Percentiles rank a stretch among this genome's conserved stretches.
phyloP scores from a whole-genome alignment of 2,329 filamentous ascomycete species.

The Ophiostoma ulmi region DNA sequence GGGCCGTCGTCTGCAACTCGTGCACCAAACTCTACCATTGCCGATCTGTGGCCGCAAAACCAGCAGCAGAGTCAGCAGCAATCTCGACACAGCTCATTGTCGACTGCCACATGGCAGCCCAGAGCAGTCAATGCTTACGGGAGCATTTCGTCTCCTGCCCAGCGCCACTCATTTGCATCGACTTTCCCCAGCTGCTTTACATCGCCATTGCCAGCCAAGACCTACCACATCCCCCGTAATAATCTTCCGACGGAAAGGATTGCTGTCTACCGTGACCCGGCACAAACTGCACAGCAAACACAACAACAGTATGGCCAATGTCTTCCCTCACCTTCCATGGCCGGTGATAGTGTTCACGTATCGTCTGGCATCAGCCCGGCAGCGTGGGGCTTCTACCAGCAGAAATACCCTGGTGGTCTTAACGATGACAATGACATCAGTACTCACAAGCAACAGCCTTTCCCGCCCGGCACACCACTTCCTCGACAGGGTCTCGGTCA shows the following conservation, averaged over 20 bases:
- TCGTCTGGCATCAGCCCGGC: background rate
- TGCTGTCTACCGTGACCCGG: background rate
- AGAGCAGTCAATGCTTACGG: background rate
- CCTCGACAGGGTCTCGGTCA: background rate
- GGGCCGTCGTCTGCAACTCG: background rate
- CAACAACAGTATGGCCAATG: background rate
- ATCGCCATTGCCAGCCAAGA: background rate
- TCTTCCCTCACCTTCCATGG: background rate
- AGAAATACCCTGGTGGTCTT: background rate
- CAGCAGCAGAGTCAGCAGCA: background rate
- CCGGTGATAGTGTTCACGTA: background rate
- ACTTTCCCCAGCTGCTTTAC: background rate
- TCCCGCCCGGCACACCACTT: background rate
- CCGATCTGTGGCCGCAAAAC: background rate
- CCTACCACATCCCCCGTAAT: background rate
- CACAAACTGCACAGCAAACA: background rate
- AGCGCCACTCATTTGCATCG: background rate
- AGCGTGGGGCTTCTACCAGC: background rate
- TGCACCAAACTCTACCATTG: background rate
- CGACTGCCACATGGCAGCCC: background rate
- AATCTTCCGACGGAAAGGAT: background rate
- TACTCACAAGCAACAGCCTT: background rate
- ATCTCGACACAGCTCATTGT: background rate
- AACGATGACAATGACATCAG: background rate
- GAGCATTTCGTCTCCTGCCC: background rate